Base-by-base conservation (phyloP, 31 red algal genomes). In the Bonnemaisonia californica region DNA sequence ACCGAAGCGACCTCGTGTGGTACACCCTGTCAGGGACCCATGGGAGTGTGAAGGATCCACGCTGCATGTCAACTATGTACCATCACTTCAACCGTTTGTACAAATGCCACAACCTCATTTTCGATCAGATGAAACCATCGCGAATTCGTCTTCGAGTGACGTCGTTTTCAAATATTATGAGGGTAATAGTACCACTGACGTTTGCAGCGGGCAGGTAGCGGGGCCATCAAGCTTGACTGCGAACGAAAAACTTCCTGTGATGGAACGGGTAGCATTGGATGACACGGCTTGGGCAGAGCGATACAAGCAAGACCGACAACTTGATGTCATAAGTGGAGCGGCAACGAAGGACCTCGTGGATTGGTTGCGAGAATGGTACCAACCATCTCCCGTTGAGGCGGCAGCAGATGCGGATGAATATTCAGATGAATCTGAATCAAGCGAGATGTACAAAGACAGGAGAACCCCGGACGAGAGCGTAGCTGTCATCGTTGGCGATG, bases 261-360 rank as follows among this genome's bases (percentile, higher is more conserved):
- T 62, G 18, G 31, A 74, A 18, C 71, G 41, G 27, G 21, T 54
- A 24, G 37, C 26, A 33, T 58, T 62, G 1, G 56, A 62, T 36
- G 61, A 47, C 37, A 41, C 80, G 31, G 27, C 72, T 3, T 90
- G 87, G 87, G 77, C 65, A 1, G 78, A 90, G 55, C 29, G 51
- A 4, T 90, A 77, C 58, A 90, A 81, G 48, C 42, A 57, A 2
- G 78, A 90, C 23, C 30, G 54, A 38, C 56, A 71, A 36, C 66
- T 90, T 38, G 87, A 90, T 61, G 76, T 90, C 26, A 90, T 90
- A 19, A 90, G 78, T 62, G 76, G 62, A 18, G 41, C 77, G n/a
- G 42, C 57, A 23, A 76, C 70, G 26, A 81, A 67, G 9, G n/a
- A 71, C 30, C 79, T 90, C 2, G 77, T 81, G 1, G 87, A 90